These are phyloP conservation scores for Raddia distichophylla DNA, from an alignment of 176 grass and related monocot species.

Conservation along the genomic window DNA sequence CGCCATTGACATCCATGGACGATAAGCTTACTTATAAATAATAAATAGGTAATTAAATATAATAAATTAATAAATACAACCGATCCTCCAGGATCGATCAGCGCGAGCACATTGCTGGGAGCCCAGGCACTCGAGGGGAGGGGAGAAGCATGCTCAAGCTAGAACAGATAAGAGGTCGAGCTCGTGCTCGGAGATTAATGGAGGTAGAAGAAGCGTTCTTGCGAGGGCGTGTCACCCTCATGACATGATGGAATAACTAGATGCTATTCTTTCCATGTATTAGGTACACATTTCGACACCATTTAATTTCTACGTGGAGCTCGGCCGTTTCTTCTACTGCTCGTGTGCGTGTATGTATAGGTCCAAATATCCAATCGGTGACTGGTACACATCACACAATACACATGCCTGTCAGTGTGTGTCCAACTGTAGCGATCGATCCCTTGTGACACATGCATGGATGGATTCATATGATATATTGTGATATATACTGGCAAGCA, in stretches of 20 bases:
- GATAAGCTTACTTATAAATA: conserved; percentile 29
- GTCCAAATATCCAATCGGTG: neutral
- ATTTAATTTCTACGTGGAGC: neutral
- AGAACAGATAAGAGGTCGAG: neutral
- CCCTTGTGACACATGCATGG: no score
- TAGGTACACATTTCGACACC: neutral
- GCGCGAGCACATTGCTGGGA: conserved; percentile 31
- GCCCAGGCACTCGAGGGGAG: neutral
- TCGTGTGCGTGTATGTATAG: neutral
- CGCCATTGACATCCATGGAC: conserved; percentile 48
- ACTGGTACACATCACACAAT: neutral
- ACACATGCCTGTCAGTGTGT: neutral
- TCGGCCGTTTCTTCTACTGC: neutral
- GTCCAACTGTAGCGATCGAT: neutral
- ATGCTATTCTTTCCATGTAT: neutral
- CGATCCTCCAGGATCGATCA: neutral
- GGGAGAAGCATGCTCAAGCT: neutral
- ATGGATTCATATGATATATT: no score
- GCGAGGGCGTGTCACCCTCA: conserved; percentile 26
- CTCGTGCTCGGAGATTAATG: neutral
- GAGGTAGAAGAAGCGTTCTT: conserved; percentile 26
- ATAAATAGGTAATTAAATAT: conserved; percentile 9
- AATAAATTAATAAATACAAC: conserved; percentile 54
- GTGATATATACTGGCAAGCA: no score
- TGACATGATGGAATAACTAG: conserved; percentile 32